A percentile compares a stretch with the other conserved stretches of the same genome.
These are phyloP conservation scores for Hirschioporus abietinus DNA, from an alignment of 768 basidiomycete species.

Conservation along the genomic window DNA sequence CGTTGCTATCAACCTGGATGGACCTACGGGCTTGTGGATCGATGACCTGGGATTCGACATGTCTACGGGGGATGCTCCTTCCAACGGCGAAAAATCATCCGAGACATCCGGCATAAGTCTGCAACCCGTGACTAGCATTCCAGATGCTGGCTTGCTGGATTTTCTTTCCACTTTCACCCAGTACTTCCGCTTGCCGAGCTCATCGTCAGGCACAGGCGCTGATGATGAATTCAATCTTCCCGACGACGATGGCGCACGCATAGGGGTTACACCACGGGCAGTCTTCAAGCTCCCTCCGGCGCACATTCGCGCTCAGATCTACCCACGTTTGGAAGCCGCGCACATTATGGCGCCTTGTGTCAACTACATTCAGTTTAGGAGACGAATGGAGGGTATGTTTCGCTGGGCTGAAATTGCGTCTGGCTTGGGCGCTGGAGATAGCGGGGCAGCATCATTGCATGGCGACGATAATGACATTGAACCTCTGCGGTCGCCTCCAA, in stretches of 20 bases:
- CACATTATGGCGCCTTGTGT: background rate
- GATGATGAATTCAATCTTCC: background rate
- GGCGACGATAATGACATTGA: background rate
- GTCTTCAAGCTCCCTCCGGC: background rate
- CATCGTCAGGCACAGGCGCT: background rate
- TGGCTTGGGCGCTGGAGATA: background rate
- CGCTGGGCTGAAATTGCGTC: conserved; percentile 1
- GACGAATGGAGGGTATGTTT: background rate
- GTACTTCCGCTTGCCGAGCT: background rate
- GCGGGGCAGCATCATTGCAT: background rate
- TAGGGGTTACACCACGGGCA: background rate
- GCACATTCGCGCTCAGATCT: background rate
- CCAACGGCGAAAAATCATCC: background rate
- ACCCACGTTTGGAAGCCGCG: background rate
- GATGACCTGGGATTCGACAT: background rate
- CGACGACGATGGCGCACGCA: background rate
- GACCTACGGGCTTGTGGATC: background rate
- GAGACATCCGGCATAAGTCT: background rate
- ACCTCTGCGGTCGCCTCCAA: background rate
- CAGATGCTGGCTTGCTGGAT: background rate
- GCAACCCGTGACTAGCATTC: background rate
- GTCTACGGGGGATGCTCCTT: background rate
- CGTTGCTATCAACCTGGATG: background rate
- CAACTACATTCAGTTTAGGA: conserved; percentile 1
- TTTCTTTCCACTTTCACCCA: background rate